Conservation (phyloP, 2,329 filamentous ascomycete species). For the Fusarium clavum region DNA sequence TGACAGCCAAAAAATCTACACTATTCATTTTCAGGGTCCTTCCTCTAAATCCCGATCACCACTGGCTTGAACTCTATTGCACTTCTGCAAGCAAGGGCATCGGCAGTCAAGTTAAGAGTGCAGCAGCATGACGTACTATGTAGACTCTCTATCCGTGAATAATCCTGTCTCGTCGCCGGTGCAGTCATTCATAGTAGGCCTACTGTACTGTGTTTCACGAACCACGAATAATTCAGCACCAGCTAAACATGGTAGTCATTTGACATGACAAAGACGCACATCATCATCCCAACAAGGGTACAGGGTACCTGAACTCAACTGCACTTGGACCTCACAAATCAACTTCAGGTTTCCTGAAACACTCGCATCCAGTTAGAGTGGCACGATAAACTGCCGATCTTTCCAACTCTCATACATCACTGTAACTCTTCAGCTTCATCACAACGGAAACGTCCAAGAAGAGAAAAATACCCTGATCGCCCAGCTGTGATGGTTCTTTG, state of each 20-base stretch:
- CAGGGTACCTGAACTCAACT: background rate
- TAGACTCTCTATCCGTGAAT: background rate
- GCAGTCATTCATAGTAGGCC: background rate
- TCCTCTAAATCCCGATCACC: background rate
- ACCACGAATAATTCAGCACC: background rate
- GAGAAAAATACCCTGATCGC: constrained; percentile 13
- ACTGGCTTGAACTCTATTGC: constrained; percentile 13
- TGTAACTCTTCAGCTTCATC: constrained; percentile 5
- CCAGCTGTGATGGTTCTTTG: constrained; percentile 2
- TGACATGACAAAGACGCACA: background rate
- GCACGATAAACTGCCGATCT: constrained; percentile 20
- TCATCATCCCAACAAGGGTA: background rate
- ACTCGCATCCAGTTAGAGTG: background rate
- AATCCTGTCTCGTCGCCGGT: too few relatives aligned
- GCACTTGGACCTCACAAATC: background rate
- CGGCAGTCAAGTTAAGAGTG: background rate
- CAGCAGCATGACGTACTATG: background rate
- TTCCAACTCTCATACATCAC: constrained; percentile 3
- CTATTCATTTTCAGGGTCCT: constrained; percentile 20
- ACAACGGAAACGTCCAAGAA: constrained; percentile 11
- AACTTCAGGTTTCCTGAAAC: constrained; percentile 2
- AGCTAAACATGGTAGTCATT: background rate
- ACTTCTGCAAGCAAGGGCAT: background rate
- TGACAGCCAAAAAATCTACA: background rate
- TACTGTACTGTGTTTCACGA: background rate